phyloP scores from a whole-genome alignment of 1,284 basidiomycete genomes.

The Marasmius fiardii region DNA sequence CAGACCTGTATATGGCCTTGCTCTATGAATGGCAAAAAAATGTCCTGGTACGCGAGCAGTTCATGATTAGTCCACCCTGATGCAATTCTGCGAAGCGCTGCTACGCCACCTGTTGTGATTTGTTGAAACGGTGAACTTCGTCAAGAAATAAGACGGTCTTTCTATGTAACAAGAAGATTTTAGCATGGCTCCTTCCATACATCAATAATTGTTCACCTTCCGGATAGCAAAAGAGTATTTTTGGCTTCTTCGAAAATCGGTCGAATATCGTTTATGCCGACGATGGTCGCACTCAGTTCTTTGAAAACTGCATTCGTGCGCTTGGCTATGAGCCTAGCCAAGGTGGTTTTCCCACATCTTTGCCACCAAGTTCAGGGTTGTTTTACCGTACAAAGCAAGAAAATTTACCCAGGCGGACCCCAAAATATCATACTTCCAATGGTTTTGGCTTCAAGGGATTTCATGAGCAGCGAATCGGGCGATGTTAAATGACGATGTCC shows the following conservation, averaged over 20 bases:
- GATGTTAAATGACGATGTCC: conserved; percentile 65
- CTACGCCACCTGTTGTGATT: conserved; percentile 83
- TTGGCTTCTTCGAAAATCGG: conserved; percentile 81
- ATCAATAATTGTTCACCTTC: conserved; percentile 41
- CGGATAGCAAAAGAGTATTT: conserved; percentile 64
- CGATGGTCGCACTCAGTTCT: conserved; percentile 74
- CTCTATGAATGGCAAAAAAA: conserved; percentile 81
- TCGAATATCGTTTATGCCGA: conserved; percentile 79
- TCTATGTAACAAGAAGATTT: conserved; percentile 37
- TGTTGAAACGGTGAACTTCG: conserved; percentile 89
- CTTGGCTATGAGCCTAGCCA: conserved; percentile 69
- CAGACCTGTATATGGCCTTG: conserved; percentile 70
- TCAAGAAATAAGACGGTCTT: conserved; percentile 79
- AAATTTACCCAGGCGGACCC: conserved; percentile 69
- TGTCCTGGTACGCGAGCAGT: conserved; percentile 48
- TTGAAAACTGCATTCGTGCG: conserved; percentile 62
- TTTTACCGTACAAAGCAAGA: conserved; percentile 12
- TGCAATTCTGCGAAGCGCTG: too few species aligned
- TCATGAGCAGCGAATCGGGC: conserved; percentile 49
- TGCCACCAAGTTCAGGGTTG: too few species aligned
- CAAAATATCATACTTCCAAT: conserved; percentile 68
- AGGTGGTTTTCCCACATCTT: conserved; percentile 77
- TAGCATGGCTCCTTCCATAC: not conserved
- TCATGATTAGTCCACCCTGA: conserved; percentile 4
- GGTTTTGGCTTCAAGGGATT: conserved; percentile 41